Evolutionary conservation across 176 grass and related monocot species (phyloP).

Genomic region (barley (Hordeum vulgare)): DNA sequence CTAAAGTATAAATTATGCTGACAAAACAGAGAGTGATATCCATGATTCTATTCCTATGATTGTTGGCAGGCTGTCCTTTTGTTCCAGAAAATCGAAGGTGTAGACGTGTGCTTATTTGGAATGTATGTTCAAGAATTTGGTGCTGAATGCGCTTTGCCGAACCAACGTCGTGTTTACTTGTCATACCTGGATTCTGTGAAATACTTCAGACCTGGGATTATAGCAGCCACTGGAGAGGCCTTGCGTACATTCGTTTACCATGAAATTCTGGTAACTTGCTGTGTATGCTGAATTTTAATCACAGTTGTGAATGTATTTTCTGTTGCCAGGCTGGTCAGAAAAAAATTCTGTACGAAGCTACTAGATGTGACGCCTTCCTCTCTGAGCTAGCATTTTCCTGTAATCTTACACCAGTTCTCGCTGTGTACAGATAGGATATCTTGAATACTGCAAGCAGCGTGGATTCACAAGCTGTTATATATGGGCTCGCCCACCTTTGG

Average conservation of each 20-base stretch:
- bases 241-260: slow-evolving; percentile 89
- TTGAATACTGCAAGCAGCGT: slow-evolving; percentile 99
- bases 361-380: background rate
- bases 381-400: background rate
- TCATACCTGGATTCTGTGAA: slow-evolving; percentile 99
- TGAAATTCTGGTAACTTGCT: slow-evolving; percentile 87
- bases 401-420: slow-evolving; percentile 19
- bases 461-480: slow-evolving; percentile 99
- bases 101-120: slow-evolving; percentile 98
- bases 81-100: slow-evolving; percentile 99
- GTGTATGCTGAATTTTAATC: background rate
- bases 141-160: slow-evolving; percentile 73
- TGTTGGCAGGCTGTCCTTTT: slow-evolving; percentile 87
- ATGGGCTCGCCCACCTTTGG: slow-evolving; percentile 95
- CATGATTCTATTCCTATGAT: background rate
- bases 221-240: slow-evolving; percentile 70
- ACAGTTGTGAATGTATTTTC: slow-evolving; percentile 6
- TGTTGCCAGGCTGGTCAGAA: slow-evolving; percentile 8
- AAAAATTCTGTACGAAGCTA: slow-evolving; percentile 5
- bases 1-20: slow-evolving; percentile 12
- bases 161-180: slow-evolving; percentile 91
- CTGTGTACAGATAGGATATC: slow-evolving; percentile 90
- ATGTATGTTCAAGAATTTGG: slow-evolving; percentile 99
- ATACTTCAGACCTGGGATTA: slow-evolving; percentile 94
- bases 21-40: background rate